These are phyloP conservation scores for Aegilops tauschii DNA, from an alignment of 176 grass and related monocot species.

Conservation along the genomic window DNA sequence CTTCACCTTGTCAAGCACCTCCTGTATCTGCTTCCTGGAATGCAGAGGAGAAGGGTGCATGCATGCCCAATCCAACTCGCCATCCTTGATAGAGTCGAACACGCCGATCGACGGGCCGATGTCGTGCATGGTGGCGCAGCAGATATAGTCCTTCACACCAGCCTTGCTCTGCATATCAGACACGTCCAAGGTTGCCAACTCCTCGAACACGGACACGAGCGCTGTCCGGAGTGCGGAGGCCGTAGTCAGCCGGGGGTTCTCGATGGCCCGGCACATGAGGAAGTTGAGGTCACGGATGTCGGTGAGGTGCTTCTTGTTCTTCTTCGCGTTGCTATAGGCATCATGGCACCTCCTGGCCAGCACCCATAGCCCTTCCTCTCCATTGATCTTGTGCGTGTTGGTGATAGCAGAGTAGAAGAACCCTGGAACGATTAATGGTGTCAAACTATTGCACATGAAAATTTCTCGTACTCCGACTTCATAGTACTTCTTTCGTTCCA, in stretches of 20 bases:
- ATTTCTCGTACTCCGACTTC: too few species aligned
- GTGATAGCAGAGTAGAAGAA: slow-evolving; percentile 79
- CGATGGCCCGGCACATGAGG: slow-evolving; percentile 75
- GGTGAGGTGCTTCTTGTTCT: slow-evolving; percentile 76
- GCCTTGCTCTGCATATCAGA: slow-evolving; percentile 40
- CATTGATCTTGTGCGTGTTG: slow-evolving; percentile 57
- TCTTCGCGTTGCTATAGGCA: slow-evolving; percentile 49
- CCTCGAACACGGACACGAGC: slow-evolving; percentile 76
- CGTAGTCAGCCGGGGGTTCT: slow-evolving; percentile 72
- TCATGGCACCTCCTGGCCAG: slow-evolving; percentile 71
- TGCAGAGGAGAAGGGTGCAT: slow-evolving; percentile 81
- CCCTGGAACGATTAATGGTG: slow-evolving; percentile 29
- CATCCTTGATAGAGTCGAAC: slow-evolving; percentile 74
- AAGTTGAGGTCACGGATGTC: slow-evolving; percentile 84
- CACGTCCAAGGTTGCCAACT: slow-evolving; percentile 31
- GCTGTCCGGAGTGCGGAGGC: slow-evolving; percentile 60
- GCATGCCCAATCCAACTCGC: slow-evolving; percentile 55
- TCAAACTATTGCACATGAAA: background rate
- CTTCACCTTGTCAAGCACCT: slow-evolving; percentile 51
- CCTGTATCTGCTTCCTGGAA: slow-evolving; percentile 68
- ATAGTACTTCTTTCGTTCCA: too few species aligned
- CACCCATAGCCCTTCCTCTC: slow-evolving; percentile 73
- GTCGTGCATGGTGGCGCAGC: slow-evolving; percentile 67
- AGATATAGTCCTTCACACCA: slow-evolving; percentile 66
- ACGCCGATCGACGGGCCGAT: slow-evolving; percentile 66